Evolutionary conservation across 192 early-diverging fungal genomes (phyloP).

Genomic region (Entomortierella beljakovae): DNA sequence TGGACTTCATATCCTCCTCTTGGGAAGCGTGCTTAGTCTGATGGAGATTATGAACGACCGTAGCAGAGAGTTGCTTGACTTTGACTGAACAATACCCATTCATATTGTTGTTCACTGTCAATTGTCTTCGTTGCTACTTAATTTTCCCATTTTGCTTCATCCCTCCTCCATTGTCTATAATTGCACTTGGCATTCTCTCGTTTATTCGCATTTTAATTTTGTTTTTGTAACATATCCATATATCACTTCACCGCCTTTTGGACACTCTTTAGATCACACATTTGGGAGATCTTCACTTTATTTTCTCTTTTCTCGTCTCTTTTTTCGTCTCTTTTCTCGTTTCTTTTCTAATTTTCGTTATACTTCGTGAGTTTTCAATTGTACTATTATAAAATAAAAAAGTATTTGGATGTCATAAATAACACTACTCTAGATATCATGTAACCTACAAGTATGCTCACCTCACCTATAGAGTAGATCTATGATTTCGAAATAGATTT

Average conservation of each 20-base stretch:
- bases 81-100: constrained; percentile 15
- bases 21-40: constrained; percentile 36
- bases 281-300: background rate
- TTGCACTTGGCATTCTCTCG: background rate
- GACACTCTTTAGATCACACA: background rate
- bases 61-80: constrained; percentile 43
- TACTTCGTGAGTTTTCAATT: too few relatives aligned
- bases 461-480: too few relatives aligned
- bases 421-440: too few relatives aligned
- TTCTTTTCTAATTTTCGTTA: too few relatives aligned
- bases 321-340: too few relatives aligned
- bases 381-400: too few relatives aligned
- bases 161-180: constrained; percentile 1
- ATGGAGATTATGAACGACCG: constrained; percentile 52
- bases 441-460: too few relatives aligned
- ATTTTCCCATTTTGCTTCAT: background rate
- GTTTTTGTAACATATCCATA: background rate
- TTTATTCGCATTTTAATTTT: constrained; percentile 3
- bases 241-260: background rate
- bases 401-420: too few relatives aligned
- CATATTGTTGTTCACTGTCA: background rate
- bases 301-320: background rate
- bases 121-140: background rate
- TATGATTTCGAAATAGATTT: background rate
- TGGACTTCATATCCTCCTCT: constrained; percentile 37